Conservation (phyloP, 805 yeast genomes). For the Yamadazyma takamatsuzukensis region DNA sequence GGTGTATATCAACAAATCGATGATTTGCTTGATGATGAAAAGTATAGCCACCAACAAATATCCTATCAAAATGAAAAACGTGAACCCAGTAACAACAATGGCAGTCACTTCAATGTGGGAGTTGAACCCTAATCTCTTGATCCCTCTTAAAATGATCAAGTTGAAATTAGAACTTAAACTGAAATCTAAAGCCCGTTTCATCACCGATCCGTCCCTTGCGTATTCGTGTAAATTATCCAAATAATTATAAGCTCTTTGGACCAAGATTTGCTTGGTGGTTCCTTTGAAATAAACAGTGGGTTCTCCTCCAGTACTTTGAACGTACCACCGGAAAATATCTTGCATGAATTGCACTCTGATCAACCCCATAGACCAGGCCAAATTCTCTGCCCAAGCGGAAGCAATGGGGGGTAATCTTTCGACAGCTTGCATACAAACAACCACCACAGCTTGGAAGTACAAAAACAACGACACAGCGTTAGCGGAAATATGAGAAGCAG, state of each 20-base stretch:
- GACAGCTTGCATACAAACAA: constrained; percentile 81
- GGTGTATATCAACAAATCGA: constrained; percentile 45
- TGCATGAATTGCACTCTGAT: constrained; percentile 81
- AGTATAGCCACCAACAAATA: constrained; percentile 64
- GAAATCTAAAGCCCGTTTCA: constrained; percentile 29
- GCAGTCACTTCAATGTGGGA: constrained; percentile 80
- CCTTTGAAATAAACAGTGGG: constrained; percentile 68
- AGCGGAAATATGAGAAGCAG: constrained; percentile 87
- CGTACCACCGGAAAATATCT: constrained; percentile 76
- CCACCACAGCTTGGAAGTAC: constrained; percentile 85
- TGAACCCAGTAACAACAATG: constrained; percentile 81
- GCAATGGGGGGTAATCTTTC: constrained; percentile 90
- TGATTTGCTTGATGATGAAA: constrained; percentile 47
- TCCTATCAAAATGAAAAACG: constrained; percentile 77
- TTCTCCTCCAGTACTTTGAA: constrained; percentile 84
- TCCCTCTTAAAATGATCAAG: constrained; percentile 77
- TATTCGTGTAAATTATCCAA: constrained; percentile 20
- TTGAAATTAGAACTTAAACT: constrained; percentile 50
- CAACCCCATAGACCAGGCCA: constrained; percentile 94
- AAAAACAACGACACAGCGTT: constrained; percentile 78
- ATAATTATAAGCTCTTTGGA: constrained; percentile 58
- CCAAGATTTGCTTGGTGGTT: constrained; percentile 62
- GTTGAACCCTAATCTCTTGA: constrained; percentile 74
- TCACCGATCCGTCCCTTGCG: constrained; percentile 2
- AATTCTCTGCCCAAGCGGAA: constrained; percentile 84